Percentiles rank a stretch among this genome's conserved stretches.
Conservation (phyloP, 148 eudicot species). For the Silene conica region DNA sequence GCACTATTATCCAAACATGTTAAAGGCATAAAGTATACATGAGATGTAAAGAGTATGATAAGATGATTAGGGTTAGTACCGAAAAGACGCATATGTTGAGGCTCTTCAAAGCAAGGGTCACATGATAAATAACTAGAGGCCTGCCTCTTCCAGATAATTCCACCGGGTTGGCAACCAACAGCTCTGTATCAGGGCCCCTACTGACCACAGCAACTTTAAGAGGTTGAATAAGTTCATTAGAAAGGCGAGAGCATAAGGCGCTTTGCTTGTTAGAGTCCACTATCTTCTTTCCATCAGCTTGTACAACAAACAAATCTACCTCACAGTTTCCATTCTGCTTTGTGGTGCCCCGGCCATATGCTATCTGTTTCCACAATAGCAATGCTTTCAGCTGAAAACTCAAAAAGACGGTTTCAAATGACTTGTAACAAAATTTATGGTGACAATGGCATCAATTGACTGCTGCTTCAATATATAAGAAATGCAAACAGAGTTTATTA, state of each 20-base stretch:
- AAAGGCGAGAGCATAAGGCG: conserved; percentile 42
- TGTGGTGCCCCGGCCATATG: conserved; percentile 48
- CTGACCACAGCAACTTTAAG: conserved; percentile 50
- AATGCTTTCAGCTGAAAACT: too few relatives aligned
- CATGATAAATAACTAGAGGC: conserved; percentile 54
- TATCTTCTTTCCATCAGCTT: conserved; percentile 58
- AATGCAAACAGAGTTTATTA: neutral
- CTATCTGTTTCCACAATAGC: conserved; percentile 31
- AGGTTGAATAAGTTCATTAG: conserved; percentile 43
- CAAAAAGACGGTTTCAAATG: too few relatives aligned
- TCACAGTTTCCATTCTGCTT: conserved; percentile 40
- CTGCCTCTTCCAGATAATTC: conserved; percentile 65
- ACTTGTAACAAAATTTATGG: too few relatives aligned
- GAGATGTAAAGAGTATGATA: neutral
- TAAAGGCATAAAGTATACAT: neutral
- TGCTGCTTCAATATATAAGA: neutral
- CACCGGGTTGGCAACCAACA: conserved; percentile 57
- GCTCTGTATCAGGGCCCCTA: conserved; percentile 64
- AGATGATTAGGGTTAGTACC: conserved; percentile 26
- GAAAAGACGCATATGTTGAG: conserved; percentile 51
- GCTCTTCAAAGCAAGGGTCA: conserved; percentile 55
- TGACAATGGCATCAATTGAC: neutral
- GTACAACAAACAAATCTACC: conserved; percentile 52
- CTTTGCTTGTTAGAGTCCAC: conserved; percentile 48
- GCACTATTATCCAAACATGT: neutral